A percentile compares a stretch with the other conserved stretches of the same genome.
These are phyloP conservation scores for Cylindrotheca closterium DNA, from an alignment of 108 stramenopile genomes.

Conservation along the genomic window DNA sequence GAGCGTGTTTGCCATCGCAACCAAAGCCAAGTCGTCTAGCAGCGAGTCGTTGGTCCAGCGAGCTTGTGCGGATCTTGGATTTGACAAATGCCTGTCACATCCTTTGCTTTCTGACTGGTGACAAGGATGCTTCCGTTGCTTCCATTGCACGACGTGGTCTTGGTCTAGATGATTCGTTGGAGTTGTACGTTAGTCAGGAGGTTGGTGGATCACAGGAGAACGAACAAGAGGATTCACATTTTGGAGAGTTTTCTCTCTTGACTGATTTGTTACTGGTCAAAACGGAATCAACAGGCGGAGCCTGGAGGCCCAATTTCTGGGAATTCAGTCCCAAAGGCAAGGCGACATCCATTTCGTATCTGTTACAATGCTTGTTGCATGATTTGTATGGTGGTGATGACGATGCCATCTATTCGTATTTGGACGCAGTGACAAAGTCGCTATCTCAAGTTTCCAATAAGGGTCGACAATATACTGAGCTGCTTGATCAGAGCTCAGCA, in stretches of 20 bases:
- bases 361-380: constrained; percentile 56
- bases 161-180: constrained; percentile 37
- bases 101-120: constrained; percentile 76
- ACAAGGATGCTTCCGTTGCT: constrained; percentile 69
- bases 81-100: constrained; percentile 59
- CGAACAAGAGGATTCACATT: constrained; percentile 1
- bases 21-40: constrained; percentile 77
- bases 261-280: constrained; percentile 37
- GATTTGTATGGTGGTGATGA: constrained; percentile 71
- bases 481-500: constrained; percentile 63
- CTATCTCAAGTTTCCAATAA: constrained; percentile 21
- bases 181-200: too few relatives aligned
- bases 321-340: constrained; percentile 60
- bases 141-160: constrained; percentile 65
- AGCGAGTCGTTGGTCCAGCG: constrained; percentile 71
- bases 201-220: constrained; percentile 27
- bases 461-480: constrained; percentile 30
- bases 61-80: constrained; percentile 56
- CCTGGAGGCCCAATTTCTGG: constrained; percentile 39
- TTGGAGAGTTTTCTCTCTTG: constrained; percentile 57
- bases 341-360: constrained; percentile 58
- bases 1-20: constrained; percentile 44
- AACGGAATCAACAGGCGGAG: not conserved
- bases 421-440: constrained; percentile 42
- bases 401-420: constrained; percentile 36